Evolutionary conservation across 352 stramenopile species (phyloP).

Genomic region (Thalassiosira livingstoniorum): DNA sequence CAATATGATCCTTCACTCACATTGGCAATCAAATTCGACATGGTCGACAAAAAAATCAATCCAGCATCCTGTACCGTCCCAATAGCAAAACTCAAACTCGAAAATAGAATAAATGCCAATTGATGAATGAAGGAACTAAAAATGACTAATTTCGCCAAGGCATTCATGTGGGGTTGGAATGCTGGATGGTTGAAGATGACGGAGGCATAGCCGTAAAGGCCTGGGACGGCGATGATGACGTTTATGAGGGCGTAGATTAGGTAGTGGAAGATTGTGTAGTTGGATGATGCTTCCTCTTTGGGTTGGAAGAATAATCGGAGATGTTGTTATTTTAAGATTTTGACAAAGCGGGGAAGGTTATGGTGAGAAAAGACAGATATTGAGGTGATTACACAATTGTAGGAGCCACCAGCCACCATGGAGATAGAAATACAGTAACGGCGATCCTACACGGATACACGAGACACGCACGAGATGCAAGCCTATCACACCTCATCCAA

Average conservation of each 20-base stretch:
- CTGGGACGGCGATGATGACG: constrained; percentile 92
- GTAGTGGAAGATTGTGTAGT: constrained; percentile 47
- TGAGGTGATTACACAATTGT: too few species aligned
- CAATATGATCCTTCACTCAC: too few species aligned
- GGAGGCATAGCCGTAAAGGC: constrained; percentile 92
- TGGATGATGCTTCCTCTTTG: constrained; percentile 9
- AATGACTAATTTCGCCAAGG: constrained; percentile 89
- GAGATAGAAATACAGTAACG: too few species aligned
- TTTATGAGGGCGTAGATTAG: constrained; percentile 86
- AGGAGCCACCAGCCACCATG: too few species aligned
- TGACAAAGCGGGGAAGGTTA: not conserved
- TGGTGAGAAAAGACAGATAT: too few species aligned
- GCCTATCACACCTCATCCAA: too few species aligned
- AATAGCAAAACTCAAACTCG: constrained; percentile 91
- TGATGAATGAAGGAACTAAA: constrained; percentile 93
- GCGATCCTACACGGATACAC: too few species aligned
- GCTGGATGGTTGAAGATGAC: constrained; percentile 92
- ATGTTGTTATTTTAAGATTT: not conserved
- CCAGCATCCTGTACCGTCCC: constrained; percentile 93
- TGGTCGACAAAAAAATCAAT: constrained; percentile 92
- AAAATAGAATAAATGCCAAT: constrained; percentile 88
- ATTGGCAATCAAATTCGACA: constrained; percentile 88
- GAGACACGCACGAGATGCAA: too few species aligned
- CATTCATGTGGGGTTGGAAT: constrained; percentile 78
- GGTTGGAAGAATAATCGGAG: not conserved